phyloP scores from a whole-genome alignment of 306 rosid species.

The Vigna unguiculata region DNA sequence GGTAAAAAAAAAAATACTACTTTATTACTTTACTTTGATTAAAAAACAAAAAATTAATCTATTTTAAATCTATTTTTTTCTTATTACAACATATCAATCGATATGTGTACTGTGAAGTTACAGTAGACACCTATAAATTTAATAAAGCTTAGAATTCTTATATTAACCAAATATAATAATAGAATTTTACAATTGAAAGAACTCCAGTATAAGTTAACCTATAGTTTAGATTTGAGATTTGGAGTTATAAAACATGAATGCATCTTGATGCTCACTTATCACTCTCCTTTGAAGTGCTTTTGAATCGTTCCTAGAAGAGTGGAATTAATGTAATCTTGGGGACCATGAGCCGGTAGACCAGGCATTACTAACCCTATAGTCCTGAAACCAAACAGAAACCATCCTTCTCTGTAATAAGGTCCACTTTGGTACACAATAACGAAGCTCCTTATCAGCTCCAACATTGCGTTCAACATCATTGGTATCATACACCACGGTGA shows the following conservation, averaged over 20 bases:
- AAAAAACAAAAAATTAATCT: too few species aligned
- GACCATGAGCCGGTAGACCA: slow-evolving; percentile 57
- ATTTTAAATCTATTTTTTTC: too few species aligned
- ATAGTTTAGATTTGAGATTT: neutral
- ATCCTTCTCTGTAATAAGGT: slow-evolving; percentile 53
- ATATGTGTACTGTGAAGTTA: too few species aligned
- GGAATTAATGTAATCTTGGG: slow-evolving; percentile 66
- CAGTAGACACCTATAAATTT: too few species aligned
- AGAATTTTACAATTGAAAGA: neutral
- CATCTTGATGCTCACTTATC: neutral
- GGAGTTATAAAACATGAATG: neutral
- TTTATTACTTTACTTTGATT: too few species aligned
- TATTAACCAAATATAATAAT: neutral
- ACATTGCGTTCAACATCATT: slow-evolving; percentile 44
- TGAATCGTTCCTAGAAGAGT: slow-evolving; percentile 54
- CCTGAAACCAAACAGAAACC: slow-evolving; percentile 49
- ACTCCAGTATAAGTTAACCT: too few species aligned
- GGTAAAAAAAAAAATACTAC: too few species aligned
- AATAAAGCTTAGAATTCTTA: neutral
- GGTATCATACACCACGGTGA: slow-evolving; percentile 38
- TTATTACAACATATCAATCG: too few species aligned
- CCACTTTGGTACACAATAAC: slow-evolving; percentile 44
- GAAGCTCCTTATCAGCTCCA: slow-evolving; percentile 66
- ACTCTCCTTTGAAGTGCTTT: slow-evolving; percentile 24
- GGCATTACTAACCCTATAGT: slow-evolving; percentile 50